These are phyloP conservation scores for Penicillium sp. DNA, from an alignment of 2,329 filamentous ascomycete genomes.

Conservation along the genomic window DNA sequence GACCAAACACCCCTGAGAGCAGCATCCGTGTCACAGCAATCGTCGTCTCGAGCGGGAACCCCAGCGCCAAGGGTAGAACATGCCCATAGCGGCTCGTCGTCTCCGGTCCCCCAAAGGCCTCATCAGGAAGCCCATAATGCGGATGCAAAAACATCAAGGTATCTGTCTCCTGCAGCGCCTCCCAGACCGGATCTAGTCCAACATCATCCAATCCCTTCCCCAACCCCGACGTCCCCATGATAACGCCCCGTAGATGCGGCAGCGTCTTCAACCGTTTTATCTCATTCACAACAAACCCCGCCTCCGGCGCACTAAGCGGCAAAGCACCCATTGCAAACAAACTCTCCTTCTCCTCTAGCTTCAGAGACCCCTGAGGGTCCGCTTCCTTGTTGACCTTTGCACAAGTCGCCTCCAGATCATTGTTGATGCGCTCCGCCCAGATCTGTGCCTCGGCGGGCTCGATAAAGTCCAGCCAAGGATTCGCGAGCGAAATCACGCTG, in stretches of 20 bases:
- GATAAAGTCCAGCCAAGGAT: conserved; percentile 93
- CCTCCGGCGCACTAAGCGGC: conserved; percentile 71
- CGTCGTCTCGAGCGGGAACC: conserved; percentile 91
- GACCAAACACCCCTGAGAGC: conserved; percentile 82
- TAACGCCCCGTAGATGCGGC: conserved; percentile 77
- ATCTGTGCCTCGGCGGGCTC: conserved; percentile 62
- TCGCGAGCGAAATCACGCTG: conserved; percentile 86
- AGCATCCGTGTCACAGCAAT: conserved; percentile 89
- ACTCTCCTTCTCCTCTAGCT: conserved; percentile 60
- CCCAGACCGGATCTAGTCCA: conserved; percentile 72
- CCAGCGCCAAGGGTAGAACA: conserved; percentile 81
- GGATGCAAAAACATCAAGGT: conserved; percentile 84
- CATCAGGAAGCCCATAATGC: conserved; percentile 83
- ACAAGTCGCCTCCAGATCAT: conserved; percentile 77
- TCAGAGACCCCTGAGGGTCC: conserved; percentile 25
- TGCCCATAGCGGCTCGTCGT: conserved; percentile 77
- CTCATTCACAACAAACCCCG: conserved; percentile 64
- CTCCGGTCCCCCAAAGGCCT: conserved; percentile 79
- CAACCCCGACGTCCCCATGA: conserved; percentile 83
- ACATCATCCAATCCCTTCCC: conserved; percentile 82
- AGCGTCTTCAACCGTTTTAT: conserved; percentile 67
- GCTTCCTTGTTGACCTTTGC: conserved; percentile 43
- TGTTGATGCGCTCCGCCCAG: conserved; percentile 73
- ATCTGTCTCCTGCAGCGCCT: conserved; percentile 66
- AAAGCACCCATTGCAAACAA: conserved; percentile 84